phyloP scores from a whole-genome alignment of 306 rosid genomes.

The Lathyrus oleraceus region DNA sequence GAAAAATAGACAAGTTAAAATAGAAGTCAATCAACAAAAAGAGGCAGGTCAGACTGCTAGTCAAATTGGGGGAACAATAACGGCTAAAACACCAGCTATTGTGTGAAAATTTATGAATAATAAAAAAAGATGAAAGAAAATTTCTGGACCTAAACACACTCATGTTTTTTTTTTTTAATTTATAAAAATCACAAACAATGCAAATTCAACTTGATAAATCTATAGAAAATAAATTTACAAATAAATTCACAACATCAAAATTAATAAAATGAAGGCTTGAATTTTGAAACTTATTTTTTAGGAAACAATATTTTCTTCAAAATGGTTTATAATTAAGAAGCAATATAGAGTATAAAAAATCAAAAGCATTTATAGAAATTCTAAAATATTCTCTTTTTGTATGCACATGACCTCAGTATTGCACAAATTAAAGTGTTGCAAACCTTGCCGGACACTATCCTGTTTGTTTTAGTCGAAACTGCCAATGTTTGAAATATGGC shows the following conservation, averaged over 20 bases:
- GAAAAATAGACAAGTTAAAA: background rate
- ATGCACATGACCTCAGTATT: conserved; percentile 27
- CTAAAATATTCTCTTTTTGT: conserved; percentile 30
- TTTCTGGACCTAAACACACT: too few relatives aligned
- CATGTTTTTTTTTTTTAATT: too few relatives aligned
- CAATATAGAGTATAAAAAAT: background rate
- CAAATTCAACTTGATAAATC: too few relatives aligned
- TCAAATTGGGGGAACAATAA: background rate
- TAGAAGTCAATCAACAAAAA: background rate
- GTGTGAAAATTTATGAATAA: background rate
- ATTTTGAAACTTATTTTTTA: too few relatives aligned
- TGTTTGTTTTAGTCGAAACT: conserved; percentile 26
- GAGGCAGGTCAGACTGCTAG: background rate
- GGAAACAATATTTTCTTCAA: too few relatives aligned
- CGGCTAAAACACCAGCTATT: background rate
- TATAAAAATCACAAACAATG: too few relatives aligned
- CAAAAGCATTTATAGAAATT: background rate
- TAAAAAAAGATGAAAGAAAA: background rate
- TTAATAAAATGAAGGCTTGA: too few relatives aligned
- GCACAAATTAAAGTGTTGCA: conserved; percentile 18
- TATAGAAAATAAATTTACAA: too few relatives aligned
- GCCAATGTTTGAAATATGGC: conserved; percentile 2
- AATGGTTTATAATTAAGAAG: background rate
- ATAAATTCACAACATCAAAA: too few relatives aligned
- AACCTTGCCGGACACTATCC: conserved; percentile 13